phyloP scores from a whole-genome alignment of 768 basidiomycete species.

The Mycena vitilis region DNA sequence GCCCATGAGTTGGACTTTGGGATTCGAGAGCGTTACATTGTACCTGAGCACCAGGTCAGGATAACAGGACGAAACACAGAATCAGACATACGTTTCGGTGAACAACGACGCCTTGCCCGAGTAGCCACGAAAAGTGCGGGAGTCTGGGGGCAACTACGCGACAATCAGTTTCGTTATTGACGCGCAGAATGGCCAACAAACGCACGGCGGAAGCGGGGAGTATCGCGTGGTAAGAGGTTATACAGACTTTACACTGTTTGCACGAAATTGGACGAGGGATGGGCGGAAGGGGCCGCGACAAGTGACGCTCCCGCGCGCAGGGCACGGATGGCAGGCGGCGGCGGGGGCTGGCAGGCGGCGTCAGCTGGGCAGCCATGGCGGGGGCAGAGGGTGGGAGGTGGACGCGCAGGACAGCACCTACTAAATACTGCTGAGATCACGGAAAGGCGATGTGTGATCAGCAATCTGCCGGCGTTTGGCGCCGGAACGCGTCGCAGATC shows the following conservation, averaged over 20 bases:
- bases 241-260: slow-evolving; percentile 57
- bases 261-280: slow-evolving; percentile 60
- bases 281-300: slow-evolving; percentile 60
- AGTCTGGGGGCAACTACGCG: slow-evolving; percentile 55
- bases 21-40: slow-evolving; percentile 57
- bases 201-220: slow-evolving; percentile 56
- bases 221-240: slow-evolving; percentile 57
- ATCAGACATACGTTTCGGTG: slow-evolving; percentile 59
- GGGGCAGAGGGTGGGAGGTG: background rate
- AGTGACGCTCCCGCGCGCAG: slow-evolving; percentile 36
- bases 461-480: no score
- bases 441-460: no score
- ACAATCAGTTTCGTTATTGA: slow-evolving; percentile 2
- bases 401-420: background rate
- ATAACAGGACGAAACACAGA: background rate
- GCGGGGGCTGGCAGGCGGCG: slow-evolving; percentile 39
- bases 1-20: slow-evolving; percentile 68
- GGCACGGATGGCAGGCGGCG: slow-evolving; percentile 38
- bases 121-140: slow-evolving; percentile 65
- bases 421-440: background rate
- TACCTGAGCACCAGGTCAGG: slow-evolving; percentile 48
- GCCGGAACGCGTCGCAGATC: no score
- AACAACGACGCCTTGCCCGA: slow-evolving; percentile 70
- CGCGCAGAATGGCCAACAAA: slow-evolving; percentile 19
- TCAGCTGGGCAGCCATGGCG: slow-evolving; percentile 23